Evolutionary conservation across 208 protist genomes (phyloP), one percentile per base, ranked within the genome.

Genomic region (Angomonas deanei): DNA sequence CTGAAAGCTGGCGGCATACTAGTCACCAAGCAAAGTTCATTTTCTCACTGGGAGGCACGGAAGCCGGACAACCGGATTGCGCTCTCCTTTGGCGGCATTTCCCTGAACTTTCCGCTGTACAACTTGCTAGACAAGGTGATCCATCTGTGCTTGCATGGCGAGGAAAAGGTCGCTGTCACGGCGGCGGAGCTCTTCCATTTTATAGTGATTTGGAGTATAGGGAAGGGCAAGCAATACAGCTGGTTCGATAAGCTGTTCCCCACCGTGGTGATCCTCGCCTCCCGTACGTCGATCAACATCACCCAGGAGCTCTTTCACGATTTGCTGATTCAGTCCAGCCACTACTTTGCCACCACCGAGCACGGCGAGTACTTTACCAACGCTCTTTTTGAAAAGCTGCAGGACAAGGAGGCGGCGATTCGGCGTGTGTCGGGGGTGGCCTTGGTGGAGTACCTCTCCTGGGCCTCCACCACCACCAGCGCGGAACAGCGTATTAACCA

Each of bases 101-200:
- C n/a, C 13, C 53, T 76, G 0, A 48, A 63, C 1, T 71, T 97
- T 10, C 72, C 72, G 30, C 36, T 96, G 13, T 86, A 84, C 55
- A 19, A 57, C 5, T 59, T 97, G 0, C 64, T 97, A 4, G 84
- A 82, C 24, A 61, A 72, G 10, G 57, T 95, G 6, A 66, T 83
- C 0, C 52, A 80, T 21, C 67, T 98, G 2, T 82, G 87, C 42
- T 70, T 81, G 52, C 62, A 72, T 15, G 64, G 84, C 0, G 74
- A 64, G n/a, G 68, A 82, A 53, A 68, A 76, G 31, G 80, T 86
- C 10, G 91, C 94, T 26, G 70, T 90, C 1, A 84, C 90, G 0
- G 88, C 93, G 8, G 84, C 80, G 59, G 91, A 98, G 66, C 76
- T 97, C 3, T 74, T 97, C 17, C 87, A 97, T 66, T 79, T 80